Percentiles rank a stretch among this genome's conserved stretches.
Conservation (phyloP, 352 stramenopile species). For the Pythium chondricola region DNA sequence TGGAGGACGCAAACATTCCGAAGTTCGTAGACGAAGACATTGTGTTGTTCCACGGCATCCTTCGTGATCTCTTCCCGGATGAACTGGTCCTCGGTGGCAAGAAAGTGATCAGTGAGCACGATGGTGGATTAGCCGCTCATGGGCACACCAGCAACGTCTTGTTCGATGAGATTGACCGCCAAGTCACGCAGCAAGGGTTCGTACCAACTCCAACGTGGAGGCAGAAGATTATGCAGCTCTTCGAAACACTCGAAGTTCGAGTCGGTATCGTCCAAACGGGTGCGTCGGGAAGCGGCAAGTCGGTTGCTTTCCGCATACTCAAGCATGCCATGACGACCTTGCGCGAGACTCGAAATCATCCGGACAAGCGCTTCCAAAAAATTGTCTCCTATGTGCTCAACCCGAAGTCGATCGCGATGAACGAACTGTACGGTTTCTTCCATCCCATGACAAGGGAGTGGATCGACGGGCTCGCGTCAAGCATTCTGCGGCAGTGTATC, state of each 20-base stretch:
- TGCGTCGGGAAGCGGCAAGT: conserved; percentile 69
- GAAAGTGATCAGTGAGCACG: neutral
- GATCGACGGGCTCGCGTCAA: conserved; percentile 75
- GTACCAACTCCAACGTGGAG: conserved; percentile 69
- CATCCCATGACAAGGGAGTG: conserved; percentile 79
- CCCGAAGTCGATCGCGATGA: conserved; percentile 74
- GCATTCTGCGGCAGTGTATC: conserved; percentile 66
- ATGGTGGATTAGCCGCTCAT: no score
- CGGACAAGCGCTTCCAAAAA: conserved; percentile 47
- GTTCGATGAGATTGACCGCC: conserved; percentile 51
- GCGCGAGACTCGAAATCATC: conserved; percentile 34
- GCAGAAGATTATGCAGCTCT: conserved; percentile 88
- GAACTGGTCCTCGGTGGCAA: conserved; percentile 3
- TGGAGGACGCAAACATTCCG: conserved; percentile 89
- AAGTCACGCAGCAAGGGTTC: conserved; percentile 54
- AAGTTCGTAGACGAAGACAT: conserved; percentile 90
- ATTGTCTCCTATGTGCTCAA: conserved; percentile 64
- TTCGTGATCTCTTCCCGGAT: conserved; percentile 85
- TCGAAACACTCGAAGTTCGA: conserved; percentile 89
- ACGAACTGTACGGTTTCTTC: conserved; percentile 83
- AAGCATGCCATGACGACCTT: conserved; percentile 44
- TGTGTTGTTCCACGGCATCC: conserved; percentile 83
- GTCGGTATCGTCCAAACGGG: conserved; percentile 83
- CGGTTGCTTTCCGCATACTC: conserved; percentile 34
- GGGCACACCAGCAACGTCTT: neutral